Base-by-base conservation (phyloP, 257 asterid species). In the Galeopsis tetrahit region DNA sequence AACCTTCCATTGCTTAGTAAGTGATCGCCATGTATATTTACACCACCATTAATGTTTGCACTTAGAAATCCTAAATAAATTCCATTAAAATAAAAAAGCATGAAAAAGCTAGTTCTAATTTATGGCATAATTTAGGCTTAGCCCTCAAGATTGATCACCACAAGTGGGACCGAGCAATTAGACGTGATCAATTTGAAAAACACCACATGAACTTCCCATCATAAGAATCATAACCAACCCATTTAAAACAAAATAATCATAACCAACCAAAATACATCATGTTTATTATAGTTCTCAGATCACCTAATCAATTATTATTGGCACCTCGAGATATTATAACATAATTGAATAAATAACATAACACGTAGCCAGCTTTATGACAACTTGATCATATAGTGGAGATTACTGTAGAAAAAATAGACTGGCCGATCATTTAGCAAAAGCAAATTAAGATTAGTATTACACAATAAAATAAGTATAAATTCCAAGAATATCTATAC, bases 361-460 rank as follows among this genome's bases (percentile, higher is more conserved):
- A 36, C 32, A 59, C 8, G 46, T 6, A 28, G 61, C 51, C 8
- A 62, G 9, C 51, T 48, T 69, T 52, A 60, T 34, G n/a, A 32
- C 68, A 61, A 63, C 72, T 76, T 48, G 58, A 75, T 68, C 57
- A 40, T 69, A 13, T n/a, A 15, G 67, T 69, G 71, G 67, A 53
- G 60, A 63, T 15, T 11, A 53, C 42, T 62, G 28, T 69, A 21
- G 17, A 33, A 14, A 51, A 21, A 61, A 38, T 10, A 5, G 33
- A 55, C 9, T 14, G 31, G 4, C 61, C 10, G 36, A 49, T 15
- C 63, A 34, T 11, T 21, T 34, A 62, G 9, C 74, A 70, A 42
- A 55, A 31, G 59, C 15, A 36, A 40, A 64, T 31, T 31, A 7
- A 2, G 52, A 52, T 42, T 2, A 34, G 52, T 63, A 11, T 7